These are phyloP conservation scores for Dictyostelium firmibasis DNA, from an alignment of 78 protist genomes.

Conservation along the genomic window DNA sequence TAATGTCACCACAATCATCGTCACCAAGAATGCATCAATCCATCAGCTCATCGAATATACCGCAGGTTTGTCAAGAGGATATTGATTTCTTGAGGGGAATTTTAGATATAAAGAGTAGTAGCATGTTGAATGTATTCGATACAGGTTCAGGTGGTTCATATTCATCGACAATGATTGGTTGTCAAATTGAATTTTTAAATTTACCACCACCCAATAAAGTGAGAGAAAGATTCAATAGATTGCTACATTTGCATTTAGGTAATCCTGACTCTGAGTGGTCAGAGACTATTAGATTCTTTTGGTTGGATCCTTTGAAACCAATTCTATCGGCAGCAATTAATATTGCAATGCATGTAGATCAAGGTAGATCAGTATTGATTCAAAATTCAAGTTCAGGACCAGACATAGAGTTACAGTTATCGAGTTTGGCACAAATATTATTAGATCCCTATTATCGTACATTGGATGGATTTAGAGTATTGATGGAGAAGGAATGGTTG, in stretches of 20 bases:
- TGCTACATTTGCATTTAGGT: constrained; percentile 27
- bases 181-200: constrained; percentile 44
- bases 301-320: constrained; percentile 24
- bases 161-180: constrained; percentile 56
- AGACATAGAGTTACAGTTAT: constrained; percentile 31
- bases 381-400: constrained; percentile 22
- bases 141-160: constrained; percentile 24
- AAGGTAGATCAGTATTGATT: constrained; percentile 50
- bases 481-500: constrained; percentile 89
- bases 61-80: constrained; percentile 48
- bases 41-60: not conserved
- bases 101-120: constrained; percentile 32
- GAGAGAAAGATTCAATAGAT: not conserved
- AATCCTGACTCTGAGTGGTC: constrained; percentile 52
- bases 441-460: constrained; percentile 86
- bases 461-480: constrained; percentile 77
- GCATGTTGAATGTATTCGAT: constrained; percentile 42
- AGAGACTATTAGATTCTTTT: constrained; percentile 38
- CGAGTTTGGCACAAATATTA: constrained; percentile 42
- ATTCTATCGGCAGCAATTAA: constrained; percentile 27
- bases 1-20: not conserved
- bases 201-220: not conserved
- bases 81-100: constrained; percentile 40
- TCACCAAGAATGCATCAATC: constrained; percentile 26
- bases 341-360: constrained; percentile 48